Conservation (phyloP, 2,329 filamentous ascomycete species). For the Mycogone perniciosa region DNA sequence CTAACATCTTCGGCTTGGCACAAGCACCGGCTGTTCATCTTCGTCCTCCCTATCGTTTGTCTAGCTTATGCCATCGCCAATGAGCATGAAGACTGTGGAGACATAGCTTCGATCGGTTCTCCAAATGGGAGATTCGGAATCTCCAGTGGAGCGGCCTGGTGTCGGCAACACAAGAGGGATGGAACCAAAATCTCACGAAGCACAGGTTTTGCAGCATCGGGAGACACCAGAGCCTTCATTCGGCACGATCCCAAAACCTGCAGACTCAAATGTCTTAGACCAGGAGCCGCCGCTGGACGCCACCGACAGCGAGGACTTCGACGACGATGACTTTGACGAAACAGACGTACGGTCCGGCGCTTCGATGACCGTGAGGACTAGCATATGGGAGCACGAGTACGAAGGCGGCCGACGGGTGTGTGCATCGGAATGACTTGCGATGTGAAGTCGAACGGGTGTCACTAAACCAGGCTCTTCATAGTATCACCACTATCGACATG, state of each 20-base stretch:
- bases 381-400: constrained; percentile 13
- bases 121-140: constrained; percentile 5
- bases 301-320: constrained; percentile 4
- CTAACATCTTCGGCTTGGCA: too few relatives aligned
- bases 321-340: constrained; percentile 4
- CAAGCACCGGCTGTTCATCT: too few relatives aligned
- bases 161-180: background rate
- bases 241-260: background rate
- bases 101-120: background rate
- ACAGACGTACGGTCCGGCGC: constrained; percentile 1
- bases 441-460: background rate
- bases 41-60: too few relatives aligned
- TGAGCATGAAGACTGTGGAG: background rate
- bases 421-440: background rate
- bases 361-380: constrained; percentile 8
- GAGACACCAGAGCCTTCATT: too few relatives aligned
- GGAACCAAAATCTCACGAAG: background rate
- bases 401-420: constrained; percentile 11
- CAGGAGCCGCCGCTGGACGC: constrained; percentile 11
- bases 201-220: too few relatives aligned
- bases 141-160: background rate
- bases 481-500: constrained; percentile 31
- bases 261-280: constrained; percentile 4
- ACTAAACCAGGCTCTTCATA: constrained; percentile 2
- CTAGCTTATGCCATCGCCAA: background rate